These are phyloP conservation scores for Logfia minima DNA, from an alignment of 129 eudicot species.

Conservation along the genomic window DNA sequence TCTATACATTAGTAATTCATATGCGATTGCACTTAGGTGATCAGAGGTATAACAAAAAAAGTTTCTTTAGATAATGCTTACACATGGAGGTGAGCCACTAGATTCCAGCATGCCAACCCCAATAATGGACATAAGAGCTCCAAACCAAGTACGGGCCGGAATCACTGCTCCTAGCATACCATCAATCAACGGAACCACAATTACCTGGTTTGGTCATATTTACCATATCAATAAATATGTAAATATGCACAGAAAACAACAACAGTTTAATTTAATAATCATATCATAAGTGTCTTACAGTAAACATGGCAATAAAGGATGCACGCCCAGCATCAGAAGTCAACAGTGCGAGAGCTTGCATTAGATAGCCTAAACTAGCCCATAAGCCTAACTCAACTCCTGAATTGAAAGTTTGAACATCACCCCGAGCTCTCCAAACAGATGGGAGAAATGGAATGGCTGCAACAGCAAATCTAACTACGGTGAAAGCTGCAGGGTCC, in stretches of 20 bases:
- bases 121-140: conserved; percentile 65
- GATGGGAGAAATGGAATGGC: conserved; percentile 78
- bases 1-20: not conserved
- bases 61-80: conserved; percentile 23
- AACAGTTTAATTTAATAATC: not conserved
- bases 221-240: conserved; percentile 20
- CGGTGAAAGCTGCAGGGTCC: conserved; percentile 79
- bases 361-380: conserved; percentile 84
- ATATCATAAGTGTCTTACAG: conserved; percentile 48
- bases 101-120: conserved; percentile 40
- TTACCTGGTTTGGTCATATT: conserved; percentile 47
- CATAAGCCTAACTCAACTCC: conserved; percentile 83
- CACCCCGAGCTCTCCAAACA: conserved; percentile 53
- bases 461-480: conserved; percentile 59
- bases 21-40: not conserved
- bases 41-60: not conserved
- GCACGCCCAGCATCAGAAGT: conserved; percentile 91
- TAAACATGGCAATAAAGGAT: conserved; percentile 70
- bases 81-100: conserved; percentile 52
- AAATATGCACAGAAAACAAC: not conserved
- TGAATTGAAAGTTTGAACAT: conserved; percentile 52
- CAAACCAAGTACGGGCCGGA: conserved; percentile 81
- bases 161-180: conserved; percentile 71
- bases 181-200: conserved; percentile 85
- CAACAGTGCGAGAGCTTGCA: conserved; percentile 79